Conservation (phyloP, 805 yeast genomes). For the Yamadazyma endophytica region DNA sequence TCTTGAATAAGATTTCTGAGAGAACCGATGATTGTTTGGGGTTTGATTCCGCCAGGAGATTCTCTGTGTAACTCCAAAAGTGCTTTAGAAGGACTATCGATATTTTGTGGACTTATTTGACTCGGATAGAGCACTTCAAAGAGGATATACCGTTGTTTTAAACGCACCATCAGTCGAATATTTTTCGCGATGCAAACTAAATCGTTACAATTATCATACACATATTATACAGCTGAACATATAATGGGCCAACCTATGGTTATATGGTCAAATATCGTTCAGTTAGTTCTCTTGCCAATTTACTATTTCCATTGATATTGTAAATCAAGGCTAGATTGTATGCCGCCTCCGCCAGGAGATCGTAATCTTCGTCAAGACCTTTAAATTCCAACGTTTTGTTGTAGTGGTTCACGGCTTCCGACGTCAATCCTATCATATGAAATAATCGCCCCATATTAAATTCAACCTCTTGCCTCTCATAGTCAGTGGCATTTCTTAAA, state of each 20-base stretch:
- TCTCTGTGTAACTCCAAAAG: slow-evolving; percentile 48
- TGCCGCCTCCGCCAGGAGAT: slow-evolving; percentile 75
- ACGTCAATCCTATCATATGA: slow-evolving; percentile 74
- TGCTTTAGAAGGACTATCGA: slow-evolving; percentile 33
- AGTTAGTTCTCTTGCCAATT: slow-evolving; percentile 59
- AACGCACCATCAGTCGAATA: slow-evolving; percentile 63
- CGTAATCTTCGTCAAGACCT: slow-evolving; percentile 45
- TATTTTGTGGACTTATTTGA: slow-evolving; percentile 15
- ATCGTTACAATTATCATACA: no score
- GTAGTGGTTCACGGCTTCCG: slow-evolving; percentile 73
- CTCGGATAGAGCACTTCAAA: slow-evolving; percentile 76
- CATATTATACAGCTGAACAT: no score
- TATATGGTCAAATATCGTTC: slow-evolving; percentile 58
- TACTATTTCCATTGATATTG: slow-evolving; percentile 67
- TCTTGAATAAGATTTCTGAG: slow-evolving; percentile 54
- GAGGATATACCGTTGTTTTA: slow-evolving; percentile 78
- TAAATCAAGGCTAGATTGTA: slow-evolving; percentile 78
- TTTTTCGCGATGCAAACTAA: background rate
- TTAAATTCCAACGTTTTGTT: slow-evolving; percentile 53
- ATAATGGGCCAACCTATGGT: no score
- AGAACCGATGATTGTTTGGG: slow-evolving; percentile 47
- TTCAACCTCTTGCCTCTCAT: slow-evolving; percentile 69
- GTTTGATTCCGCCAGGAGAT: slow-evolving; percentile 45
- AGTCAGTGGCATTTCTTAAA: slow-evolving; percentile 28
- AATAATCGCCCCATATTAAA: slow-evolving; percentile 83